Conservation (phyloP, 305 asterid genomes). For the Fraxinus albicans region DNA sequence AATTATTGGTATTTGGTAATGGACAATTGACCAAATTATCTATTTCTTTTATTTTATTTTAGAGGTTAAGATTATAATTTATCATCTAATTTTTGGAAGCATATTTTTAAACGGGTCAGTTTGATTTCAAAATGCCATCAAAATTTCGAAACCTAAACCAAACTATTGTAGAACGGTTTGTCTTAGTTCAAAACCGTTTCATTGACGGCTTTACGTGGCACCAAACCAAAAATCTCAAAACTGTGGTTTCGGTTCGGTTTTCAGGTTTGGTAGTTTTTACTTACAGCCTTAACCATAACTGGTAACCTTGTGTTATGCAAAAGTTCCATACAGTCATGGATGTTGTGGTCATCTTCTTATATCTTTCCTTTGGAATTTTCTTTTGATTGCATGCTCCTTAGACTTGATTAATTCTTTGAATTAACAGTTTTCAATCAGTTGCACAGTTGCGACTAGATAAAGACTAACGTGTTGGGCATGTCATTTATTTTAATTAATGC, state of each 20-base stretch:
- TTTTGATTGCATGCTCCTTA: too few relatives aligned
- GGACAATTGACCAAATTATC: neutral
- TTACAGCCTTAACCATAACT: neutral
- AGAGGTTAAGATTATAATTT: neutral
- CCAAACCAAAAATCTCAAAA: neutral
- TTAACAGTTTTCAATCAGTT: too few relatives aligned
- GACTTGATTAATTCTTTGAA: too few relatives aligned
- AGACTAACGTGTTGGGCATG: too few relatives aligned
- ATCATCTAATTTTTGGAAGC: neutral
- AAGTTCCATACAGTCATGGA: neutral
- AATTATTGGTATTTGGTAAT: neutral
- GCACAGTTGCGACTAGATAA: too few relatives aligned
- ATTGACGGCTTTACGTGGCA: too few relatives aligned
- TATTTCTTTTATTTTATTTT: too few relatives aligned
- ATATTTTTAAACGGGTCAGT: neutral
- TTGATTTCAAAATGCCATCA: neutral
- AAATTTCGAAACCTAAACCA: neutral
- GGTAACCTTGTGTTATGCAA: constrained; percentile 11
- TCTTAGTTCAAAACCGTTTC: neutral
- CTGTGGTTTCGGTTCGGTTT: neutral
- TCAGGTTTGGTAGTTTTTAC: neutral
- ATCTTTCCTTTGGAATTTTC: neutral
- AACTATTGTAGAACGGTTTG: neutral
- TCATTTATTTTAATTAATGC: neutral
- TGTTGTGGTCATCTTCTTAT: too few relatives aligned